Percentiles rank a stretch among this genome's conserved stretches.
These are phyloP conservation scores for Boletus rubropictus DNA, from an alignment of 768 basidiomycete genomes.

Conservation along the genomic window DNA sequence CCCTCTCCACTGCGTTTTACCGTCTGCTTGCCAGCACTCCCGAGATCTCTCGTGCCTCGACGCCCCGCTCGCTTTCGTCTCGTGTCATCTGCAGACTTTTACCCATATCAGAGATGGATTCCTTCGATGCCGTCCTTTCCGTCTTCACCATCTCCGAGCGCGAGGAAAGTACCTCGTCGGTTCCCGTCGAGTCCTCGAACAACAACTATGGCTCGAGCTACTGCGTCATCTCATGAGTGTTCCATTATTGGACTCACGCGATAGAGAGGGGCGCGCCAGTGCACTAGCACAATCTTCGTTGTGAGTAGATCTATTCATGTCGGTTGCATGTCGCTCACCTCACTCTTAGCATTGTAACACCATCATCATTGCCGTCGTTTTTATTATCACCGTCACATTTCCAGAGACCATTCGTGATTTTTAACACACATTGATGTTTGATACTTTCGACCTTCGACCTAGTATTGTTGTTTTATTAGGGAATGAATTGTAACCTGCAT, in stretches of 20 bases:
- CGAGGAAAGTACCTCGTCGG: conserved; percentile 7
- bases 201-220: background rate
- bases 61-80: background rate
- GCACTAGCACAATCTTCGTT: conserved; percentile 12
- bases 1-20: background rate
- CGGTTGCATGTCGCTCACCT: conserved; percentile 6
- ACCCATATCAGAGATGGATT: conserved; percentile 18
- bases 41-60: background rate
- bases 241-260: background rate
- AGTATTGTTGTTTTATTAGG: conserved; percentile 20
- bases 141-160: conserved; percentile 8
- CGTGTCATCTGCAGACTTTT: background rate
- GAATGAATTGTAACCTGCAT: too few relatives aligned
- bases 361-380: background rate
- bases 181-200: conserved; percentile 11
- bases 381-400: conserved; percentile 5
- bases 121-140: conserved; percentile 15
- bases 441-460: conserved; percentile 22
- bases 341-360: conserved; percentile 7
- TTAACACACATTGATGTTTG: conserved; percentile 5
- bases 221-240: conserved; percentile 22
- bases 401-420: background rate
- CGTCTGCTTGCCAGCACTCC: background rate
- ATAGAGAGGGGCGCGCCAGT: background rate
- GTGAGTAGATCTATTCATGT: conserved; percentile 11